phyloP scores from a whole-genome alignment of 176 grass and related monocot species.

The Avena atlantica region DNA sequence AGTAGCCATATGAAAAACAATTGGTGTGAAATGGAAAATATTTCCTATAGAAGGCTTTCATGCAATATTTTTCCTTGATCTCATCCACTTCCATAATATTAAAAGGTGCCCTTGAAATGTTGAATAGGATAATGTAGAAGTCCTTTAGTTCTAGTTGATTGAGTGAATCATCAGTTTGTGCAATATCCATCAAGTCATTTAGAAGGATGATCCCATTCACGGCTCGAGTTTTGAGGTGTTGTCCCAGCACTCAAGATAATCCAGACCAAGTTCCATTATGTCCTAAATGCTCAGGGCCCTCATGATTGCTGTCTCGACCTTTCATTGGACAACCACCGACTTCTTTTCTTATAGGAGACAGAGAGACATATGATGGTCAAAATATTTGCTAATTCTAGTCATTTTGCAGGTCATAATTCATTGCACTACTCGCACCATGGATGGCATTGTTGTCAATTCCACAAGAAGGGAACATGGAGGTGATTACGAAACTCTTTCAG shows the following conservation, averaged over 20 bases:
- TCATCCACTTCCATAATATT: not conserved
- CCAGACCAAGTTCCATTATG: not conserved
- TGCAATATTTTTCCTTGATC: conserved; percentile 8
- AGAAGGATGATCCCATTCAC: conserved; percentile 1
- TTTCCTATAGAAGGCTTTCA: not conserved
- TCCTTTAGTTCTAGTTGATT: conserved; percentile 19
- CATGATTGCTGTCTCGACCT: not conserved
- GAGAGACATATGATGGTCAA: not conserved
- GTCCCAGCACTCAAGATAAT: not conserved
- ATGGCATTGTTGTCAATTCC: conserved; percentile 77
- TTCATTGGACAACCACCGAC: not conserved
- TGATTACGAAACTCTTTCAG: conserved; percentile 47
- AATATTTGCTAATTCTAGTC: conserved; percentile 26
- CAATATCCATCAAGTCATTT: conserved; percentile 10
- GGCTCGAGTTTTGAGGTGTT: not conserved
- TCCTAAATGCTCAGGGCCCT: conserved; percentile 16
- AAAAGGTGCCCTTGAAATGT: conserved; percentile 4
- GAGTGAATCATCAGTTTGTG: conserved; percentile 13
- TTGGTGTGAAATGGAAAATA: not conserved
- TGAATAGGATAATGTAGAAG: not conserved
- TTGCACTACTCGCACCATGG: conserved; percentile 80
- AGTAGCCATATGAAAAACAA: not conserved
- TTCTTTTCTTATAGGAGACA: not conserved
- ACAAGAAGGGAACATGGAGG: conserved; percentile 87
- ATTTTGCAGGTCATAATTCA: conserved; percentile 78